Evolutionary conservation across 129 eudicot species (phyloP), one percentile per base, ranked within the genome.

Genomic region (Saussurea involucrata): DNA sequence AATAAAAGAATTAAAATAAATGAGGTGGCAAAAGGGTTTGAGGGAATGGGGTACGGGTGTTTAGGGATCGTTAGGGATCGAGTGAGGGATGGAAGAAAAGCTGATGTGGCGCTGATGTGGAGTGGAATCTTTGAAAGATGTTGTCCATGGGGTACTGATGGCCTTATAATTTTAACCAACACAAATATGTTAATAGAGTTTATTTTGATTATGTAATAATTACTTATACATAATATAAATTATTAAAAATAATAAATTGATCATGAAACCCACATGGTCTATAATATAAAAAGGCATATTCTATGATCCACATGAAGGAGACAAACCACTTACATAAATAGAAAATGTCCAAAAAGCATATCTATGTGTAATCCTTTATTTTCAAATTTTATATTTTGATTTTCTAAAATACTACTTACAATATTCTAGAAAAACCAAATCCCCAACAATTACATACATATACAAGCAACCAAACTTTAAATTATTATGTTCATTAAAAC

Each of bases 181-280:
- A 31, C 0, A 40, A 40, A 40, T 40, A 11, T 40, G 13, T 40
- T 40, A 10, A 10, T 40, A 40, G 13, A 37, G 6, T 31, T 31
- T 33, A 33, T 33, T 12, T 42, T 36, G 42, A 36, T 27, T 36
- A 8, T 37, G 8, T 11, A 37, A 37, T 37, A 37, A 37, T 37
- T 37, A 8, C 10, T 7, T 7, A 11, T 37, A n/a, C n/a, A 37
- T 37, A 8, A 5, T 36, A 9, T 5, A 36, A 36, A 36, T 36
- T 36, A 36, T 6, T 11, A 42, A 42, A 13, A 17, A 72, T 2
- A n/a, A 73, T 29, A 21, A 73, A 37, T 34, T 29, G 33, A 73
- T 73, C 53, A 58, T 73, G 67, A 55, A 73, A 73, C 77, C 77
- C 65, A 71, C 66, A 71, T 71, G 76, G 76, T 71, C 65, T 25